These are phyloP conservation scores for Proliferodiscus dingleyae DNA, from an alignment of 2,329 filamentous ascomycete species.

Conservation along the genomic window DNA sequence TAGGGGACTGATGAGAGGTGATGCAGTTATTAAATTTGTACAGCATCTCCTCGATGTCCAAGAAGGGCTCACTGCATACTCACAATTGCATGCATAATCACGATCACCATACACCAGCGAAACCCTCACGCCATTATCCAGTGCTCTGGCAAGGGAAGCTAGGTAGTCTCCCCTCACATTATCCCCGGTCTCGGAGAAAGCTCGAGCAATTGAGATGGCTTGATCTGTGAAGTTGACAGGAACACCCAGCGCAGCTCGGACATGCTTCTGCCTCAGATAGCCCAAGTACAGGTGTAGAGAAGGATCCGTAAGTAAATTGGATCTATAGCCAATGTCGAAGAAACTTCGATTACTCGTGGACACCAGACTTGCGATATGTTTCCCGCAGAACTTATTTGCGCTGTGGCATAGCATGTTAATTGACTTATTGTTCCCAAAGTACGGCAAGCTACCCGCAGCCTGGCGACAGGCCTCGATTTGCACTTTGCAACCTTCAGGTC, in stretches of 20 bases:
- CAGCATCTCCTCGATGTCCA: too few relatives aligned
- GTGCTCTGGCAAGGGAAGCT: slow-evolving; percentile 50
- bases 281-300: neutral
- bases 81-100: slow-evolving; percentile 57
- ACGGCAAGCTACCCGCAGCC: too few relatives aligned
- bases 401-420: too few relatives aligned
- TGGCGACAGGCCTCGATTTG: too few relatives aligned
- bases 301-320: neutral
- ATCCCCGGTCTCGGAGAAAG: slow-evolving; percentile 47
- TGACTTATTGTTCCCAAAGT: too few relatives aligned
- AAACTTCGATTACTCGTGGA: neutral
- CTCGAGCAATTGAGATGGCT: slow-evolving; percentile 38
- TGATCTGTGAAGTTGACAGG: slow-evolving; percentile 50
- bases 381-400: neutral
- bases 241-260: slow-evolving; percentile 54
- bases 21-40: too few relatives aligned
- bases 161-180: slow-evolving; percentile 57
- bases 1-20: neutral
- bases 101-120: slow-evolving; percentile 63
- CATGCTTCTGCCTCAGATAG: slow-evolving; percentile 9
- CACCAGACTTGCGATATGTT: neutral
- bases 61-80: too few relatives aligned
- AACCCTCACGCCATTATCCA: slow-evolving; percentile 58
- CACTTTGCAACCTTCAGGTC: too few relatives aligned
- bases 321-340: neutral